Evolutionary conservation across 257 asterid genomes (phyloP).

Genomic region (Nicotiana noctiflora): DNA sequence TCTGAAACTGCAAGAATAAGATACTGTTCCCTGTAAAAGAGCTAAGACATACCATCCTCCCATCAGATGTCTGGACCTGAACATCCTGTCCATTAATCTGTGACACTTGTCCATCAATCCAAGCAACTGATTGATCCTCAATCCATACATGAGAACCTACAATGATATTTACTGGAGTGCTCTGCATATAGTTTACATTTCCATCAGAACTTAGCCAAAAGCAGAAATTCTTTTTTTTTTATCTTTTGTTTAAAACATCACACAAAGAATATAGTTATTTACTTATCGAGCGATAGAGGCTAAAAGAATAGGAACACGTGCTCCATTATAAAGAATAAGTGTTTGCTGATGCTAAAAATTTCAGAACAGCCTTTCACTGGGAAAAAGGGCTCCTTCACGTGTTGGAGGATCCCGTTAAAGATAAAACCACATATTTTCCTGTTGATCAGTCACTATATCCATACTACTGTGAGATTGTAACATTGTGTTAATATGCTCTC

Average conservation of each 20-base stretch:
- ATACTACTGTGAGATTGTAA: neutral
- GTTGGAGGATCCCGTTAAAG: neutral
- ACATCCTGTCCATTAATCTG: constrained; percentile 11
- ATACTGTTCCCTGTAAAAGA: neutral
- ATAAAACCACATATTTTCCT: neutral
- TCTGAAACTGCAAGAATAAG: neutral
- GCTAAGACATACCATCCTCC: neutral
- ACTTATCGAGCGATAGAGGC: neutral
- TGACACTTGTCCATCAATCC: constrained; percentile 16
- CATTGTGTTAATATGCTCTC: neutral
- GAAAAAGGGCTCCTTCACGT: neutral
- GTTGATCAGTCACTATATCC: neutral
- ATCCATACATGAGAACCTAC: constrained; percentile 15
- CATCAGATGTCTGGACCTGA: constrained; percentile 10
- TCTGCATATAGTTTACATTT: constrained; percentile 5
- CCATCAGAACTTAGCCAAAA: neutral
- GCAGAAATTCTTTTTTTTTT: neutral
- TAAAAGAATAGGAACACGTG: neutral
- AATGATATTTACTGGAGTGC: constrained; percentile 16
- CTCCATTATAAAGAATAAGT: neutral
- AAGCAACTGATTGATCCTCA: constrained; percentile 7
- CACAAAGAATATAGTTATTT: neutral
- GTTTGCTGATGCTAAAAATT: neutral
- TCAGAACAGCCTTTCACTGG: neutral
- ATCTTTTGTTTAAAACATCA: neutral